Evolutionary conservation across 2,329 filamentous ascomycete genomes (phyloP).

Genomic region (Talaromyces sp.): DNA sequence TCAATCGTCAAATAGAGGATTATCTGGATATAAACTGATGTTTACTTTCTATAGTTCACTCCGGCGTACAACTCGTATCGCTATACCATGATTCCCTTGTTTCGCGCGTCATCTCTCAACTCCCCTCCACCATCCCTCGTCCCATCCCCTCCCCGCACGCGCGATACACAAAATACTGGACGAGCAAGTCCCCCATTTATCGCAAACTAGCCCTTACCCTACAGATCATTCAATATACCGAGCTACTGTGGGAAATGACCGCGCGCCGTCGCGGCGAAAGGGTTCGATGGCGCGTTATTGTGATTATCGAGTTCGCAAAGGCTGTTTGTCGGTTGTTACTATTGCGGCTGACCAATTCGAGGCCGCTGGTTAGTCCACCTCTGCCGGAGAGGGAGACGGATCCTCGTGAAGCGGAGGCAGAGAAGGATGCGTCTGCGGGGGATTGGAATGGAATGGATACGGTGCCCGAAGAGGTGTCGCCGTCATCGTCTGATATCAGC

Average conservation of each 20-base stretch:
- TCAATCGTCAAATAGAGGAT: neutral
- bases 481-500: constrained; percentile 41
- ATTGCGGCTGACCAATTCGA: constrained; percentile 72
- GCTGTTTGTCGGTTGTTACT: constrained; percentile 76
- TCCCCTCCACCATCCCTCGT: constrained; percentile 48
- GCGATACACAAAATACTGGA: constrained; percentile 62
- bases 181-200: constrained; percentile 62
- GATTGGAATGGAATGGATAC: constrained; percentile 47
- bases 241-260: constrained; percentile 95
- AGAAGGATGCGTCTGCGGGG: constrained; percentile 44
- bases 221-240: constrained; percentile 89
- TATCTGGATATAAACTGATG: neutral
- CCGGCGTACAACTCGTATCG: constrained; percentile 80
- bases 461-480: constrained; percentile 31
- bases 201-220: constrained; percentile 73
- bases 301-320: constrained; percentile 80
- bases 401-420: constrained; percentile 53
- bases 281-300: constrained; percentile 77
- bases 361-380: constrained; percentile 75
- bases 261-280: constrained; percentile 78
- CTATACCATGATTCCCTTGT: constrained; percentile 90
- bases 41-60: constrained; percentile 63
- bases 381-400: constrained; percentile 81
- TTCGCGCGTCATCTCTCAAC: constrained; percentile 55
- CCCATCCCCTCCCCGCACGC: constrained; percentile 54